These are phyloP conservation scores for Lasiodiplodia gonubiensis DNA, from an alignment of 2,329 filamentous ascomycete species.

Conservation along the genomic window DNA sequence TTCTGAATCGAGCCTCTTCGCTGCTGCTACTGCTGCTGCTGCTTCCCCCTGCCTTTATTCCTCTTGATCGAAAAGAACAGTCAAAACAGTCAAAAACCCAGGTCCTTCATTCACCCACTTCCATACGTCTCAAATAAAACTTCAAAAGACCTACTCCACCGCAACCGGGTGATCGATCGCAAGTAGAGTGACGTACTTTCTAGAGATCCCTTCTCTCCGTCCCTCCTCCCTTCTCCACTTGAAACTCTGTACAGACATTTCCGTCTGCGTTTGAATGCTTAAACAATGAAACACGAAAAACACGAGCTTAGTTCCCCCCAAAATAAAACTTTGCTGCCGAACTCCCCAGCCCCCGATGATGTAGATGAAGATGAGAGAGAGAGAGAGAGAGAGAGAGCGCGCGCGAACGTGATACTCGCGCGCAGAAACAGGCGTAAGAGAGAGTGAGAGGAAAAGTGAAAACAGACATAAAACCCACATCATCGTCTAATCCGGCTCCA, in stretches of 20 bases:
- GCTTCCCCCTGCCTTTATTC: background rate
- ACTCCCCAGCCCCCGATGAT: constrained; percentile 10
- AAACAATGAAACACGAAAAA: constrained; percentile 10
- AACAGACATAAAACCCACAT: background rate
- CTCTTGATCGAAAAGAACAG: background rate
- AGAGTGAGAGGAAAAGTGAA: background rate
- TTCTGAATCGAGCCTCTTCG: background rate
- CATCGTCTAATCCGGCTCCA: constrained; percentile 12
- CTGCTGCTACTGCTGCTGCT: background rate
- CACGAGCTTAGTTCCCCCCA: constrained; percentile 3
- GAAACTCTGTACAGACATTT: background rate
- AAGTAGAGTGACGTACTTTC: background rate
- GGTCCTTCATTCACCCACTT: background rate
- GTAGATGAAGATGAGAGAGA: background rate
- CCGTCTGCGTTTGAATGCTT: background rate
- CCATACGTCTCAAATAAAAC: background rate
- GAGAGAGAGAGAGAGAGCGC: background rate
- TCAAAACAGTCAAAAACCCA: background rate
- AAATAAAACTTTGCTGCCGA: constrained; percentile 17
- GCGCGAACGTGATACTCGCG: background rate
- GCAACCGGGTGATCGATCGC: background rate
- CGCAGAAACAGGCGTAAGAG: background rate
- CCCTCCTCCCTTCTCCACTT: background rate
- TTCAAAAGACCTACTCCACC: background rate
- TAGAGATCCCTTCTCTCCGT: background rate